Percentiles rank a stretch among this genome's conserved stretches.
phyloP scores from a whole-genome alignment of 257 asterid species.

The Gynochthodes officinalis region DNA sequence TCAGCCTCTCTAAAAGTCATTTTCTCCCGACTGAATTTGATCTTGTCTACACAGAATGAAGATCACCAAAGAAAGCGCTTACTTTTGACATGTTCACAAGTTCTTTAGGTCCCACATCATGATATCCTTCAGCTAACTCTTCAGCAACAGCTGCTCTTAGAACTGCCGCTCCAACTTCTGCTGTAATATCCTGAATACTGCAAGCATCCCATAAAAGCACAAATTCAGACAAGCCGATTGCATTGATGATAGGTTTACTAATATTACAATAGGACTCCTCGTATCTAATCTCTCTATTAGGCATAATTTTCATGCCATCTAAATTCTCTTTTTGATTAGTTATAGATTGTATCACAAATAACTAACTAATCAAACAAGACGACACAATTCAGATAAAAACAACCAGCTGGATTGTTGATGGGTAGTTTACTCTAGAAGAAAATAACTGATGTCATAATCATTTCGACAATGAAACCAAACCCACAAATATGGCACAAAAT shows the following conservation, averaged over 20 bases:
- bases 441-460: neutral
- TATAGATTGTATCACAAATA: neutral
- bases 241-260: neutral
- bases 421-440: neutral
- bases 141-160: constrained; percentile 70
- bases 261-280: neutral
- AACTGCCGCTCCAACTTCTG: constrained; percentile 95
- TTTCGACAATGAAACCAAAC: no score
- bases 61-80: constrained; percentile 4
- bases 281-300: neutral
- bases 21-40: neutral
- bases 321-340: neutral
- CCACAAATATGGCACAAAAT: no score
- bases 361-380: no score
- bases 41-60: no score
- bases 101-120: constrained; percentile 75
- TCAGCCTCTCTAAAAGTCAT: neutral
- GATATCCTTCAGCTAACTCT: constrained; percentile 82
- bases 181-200: constrained; percentile 93
- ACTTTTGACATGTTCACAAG: constrained; percentile 76
- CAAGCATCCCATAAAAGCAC: constrained; percentile 17
- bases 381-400: no score
- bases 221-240: constrained; percentile 13
- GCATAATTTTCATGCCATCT: neutral
- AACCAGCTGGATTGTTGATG: no score